A percentile compares a stretch with the other conserved stretches of the same genome.
These are phyloP conservation scores for Calonectria ilicicola DNA, from an alignment of 2,329 filamentous ascomycete species.

Conservation along the genomic window DNA sequence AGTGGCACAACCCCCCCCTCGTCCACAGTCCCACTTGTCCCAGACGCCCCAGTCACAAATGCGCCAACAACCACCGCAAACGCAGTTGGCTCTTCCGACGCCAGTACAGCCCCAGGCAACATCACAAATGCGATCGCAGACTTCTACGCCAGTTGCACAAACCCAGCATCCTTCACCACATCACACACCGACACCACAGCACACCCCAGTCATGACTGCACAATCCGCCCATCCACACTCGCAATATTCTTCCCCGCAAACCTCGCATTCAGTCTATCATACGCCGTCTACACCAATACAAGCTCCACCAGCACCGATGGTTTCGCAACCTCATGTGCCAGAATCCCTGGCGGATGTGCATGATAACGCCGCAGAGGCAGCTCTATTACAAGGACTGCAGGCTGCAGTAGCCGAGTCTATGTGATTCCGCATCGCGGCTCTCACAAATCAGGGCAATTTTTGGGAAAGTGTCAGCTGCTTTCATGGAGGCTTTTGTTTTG, in stretches of 20 bases:
- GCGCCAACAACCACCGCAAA: constrained; percentile 32
- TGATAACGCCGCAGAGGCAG: constrained; percentile 50
- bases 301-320: constrained; percentile 37
- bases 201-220: constrained; percentile 17
- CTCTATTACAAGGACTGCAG: constrained; percentile 50
- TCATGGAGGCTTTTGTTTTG: neutral
- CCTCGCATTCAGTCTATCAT: constrained; percentile 23
- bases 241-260: constrained; percentile 30
- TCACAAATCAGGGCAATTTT: neutral
- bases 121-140: constrained; percentile 40
- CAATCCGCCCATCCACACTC: constrained; percentile 31
- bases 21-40: constrained; percentile 43
- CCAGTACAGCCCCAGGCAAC: constrained; percentile 35
- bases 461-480: neutral
- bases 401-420: constrained; percentile 47
- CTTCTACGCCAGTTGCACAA: constrained; percentile 42
- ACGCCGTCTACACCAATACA: constrained; percentile 31
- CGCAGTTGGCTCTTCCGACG: constrained; percentile 36
- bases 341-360: constrained; percentile 40
- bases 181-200: constrained; percentile 40
- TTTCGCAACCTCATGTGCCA: constrained; percentile 34
- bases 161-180: constrained; percentile 40
- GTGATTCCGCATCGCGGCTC: constrained; percentile 20
- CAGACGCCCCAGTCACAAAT: constrained; percentile 40
- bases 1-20: constrained; percentile 41